Base-by-base conservation (phyloP, 2,329 filamentous ascomycete genomes). In the Zasmidium cellare region DNA sequence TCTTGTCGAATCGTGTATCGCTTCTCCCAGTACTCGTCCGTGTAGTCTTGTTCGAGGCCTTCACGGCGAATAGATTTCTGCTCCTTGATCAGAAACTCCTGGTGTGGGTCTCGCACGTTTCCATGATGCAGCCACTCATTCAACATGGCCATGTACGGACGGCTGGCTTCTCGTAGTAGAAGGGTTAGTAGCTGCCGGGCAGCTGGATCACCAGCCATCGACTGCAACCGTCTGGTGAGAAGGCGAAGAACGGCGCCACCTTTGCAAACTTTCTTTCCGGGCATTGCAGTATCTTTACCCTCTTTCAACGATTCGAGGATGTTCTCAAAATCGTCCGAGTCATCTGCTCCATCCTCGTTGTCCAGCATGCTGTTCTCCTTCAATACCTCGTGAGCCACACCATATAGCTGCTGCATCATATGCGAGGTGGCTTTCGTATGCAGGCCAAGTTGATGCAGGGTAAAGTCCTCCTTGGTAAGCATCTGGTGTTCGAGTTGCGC, bases 121-220 rank as follows among this genome's bases (percentile, higher is more conserved):
- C 94, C 94, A 70, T 96, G 93, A 71, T 99, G 94, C 16, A 99
- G 80, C 94, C 94, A 99, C 73, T 97, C 93, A 69, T 99, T 99
- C 60, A 99, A 79, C 94, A 99, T 99, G 45, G 84, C 84, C 92
- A 97, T 97, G 72, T 99, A 99, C 0, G 94, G 94, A 55, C 89
- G 85, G 69, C 92, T 97, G 1, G 93, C 89, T 74, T 97, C 93
- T 56, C 91, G 84, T 45, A 99, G 76, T 24, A 99, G 77, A 2
- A 87, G 88, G 11, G 91, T 94, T 11, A 99, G 81, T 19, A 99
- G 77, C 22, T 87, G 84, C 62, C 91, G 85, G 19, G 94, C 92
- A 0, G 91, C 89, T 3, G 94, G 94, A 71, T 99, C 94, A 47
- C 94, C 94, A 1, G 93, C 94, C 85, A 97, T 93, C 14, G 89